Percentiles rank a stretch among this genome's conserved stretches.
Conservation (phyloP, 805 yeast genomes). For the Wickerhamiella brachini region DNA sequence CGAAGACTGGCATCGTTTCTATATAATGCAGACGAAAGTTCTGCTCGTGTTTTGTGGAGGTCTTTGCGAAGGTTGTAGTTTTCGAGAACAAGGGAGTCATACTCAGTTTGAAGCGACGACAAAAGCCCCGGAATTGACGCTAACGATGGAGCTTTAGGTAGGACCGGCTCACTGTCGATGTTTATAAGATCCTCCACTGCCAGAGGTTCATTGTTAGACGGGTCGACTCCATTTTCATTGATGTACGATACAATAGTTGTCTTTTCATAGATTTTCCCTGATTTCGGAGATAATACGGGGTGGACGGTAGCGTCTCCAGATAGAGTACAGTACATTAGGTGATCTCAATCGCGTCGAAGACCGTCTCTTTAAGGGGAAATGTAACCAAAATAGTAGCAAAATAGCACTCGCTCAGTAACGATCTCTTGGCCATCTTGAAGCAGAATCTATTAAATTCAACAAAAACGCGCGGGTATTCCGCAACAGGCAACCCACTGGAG, state of each 20-base stretch:
- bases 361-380: too few species aligned
- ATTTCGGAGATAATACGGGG: constrained; percentile 60
- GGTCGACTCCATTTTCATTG: constrained; percentile 56
- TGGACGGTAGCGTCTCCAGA: constrained; percentile 58
- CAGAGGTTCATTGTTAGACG: constrained; percentile 54
- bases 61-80: constrained; percentile 64
- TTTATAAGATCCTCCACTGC: constrained; percentile 23
- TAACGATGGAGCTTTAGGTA: constrained; percentile 32
- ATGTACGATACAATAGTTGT: constrained; percentile 47
- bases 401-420: too few species aligned
- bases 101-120: constrained; percentile 68
- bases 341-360: too few species aligned
- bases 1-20: constrained; percentile 83
- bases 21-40: constrained; percentile 63
- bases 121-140: constrained; percentile 70
- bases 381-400: too few species aligned
- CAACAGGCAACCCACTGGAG: too few species aligned
- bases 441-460: too few species aligned
- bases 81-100: constrained; percentile 80
- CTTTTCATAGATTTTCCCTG: constrained; percentile 59
- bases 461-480: too few species aligned
- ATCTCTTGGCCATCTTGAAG: too few species aligned
- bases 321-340: constrained; percentile 24
- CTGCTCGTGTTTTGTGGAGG: constrained; percentile 49
- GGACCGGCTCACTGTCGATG: constrained; percentile 16